Base-by-base conservation (phyloP, 805 yeast species). In the Starmerella bombi region DNA sequence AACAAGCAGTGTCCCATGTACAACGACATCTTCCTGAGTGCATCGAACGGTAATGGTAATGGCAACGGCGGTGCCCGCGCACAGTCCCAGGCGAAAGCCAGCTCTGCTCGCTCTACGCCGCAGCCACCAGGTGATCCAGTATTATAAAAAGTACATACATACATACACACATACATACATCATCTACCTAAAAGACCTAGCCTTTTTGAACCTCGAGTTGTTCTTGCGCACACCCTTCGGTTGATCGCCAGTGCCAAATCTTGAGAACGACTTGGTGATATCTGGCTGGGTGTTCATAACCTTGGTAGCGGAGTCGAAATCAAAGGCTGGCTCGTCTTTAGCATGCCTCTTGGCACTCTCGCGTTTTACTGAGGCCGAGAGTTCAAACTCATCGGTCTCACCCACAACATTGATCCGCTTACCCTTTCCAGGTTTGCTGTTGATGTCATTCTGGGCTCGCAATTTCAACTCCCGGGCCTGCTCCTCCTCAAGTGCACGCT, bases 1-100 rank as follows among this genome's bases (percentile, higher is more conserved):
- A 85, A 84, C 58, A 80, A 79, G 54, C 65, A 88, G 2, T 88
- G 98, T 63, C 98, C 97, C 14, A 69, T 85, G 71, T 88, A 81
- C 57, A 74, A 72, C 46, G 75, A 72, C 43, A 52, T 55, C 32
- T 56, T 54, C 42, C 50, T 58, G 39, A 40, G 42, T 23, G 50
- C 50, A 7, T 44, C 49, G 43, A 49, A n/a, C 25, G 18, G 25
- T 23, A n/a, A n/a, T n/a, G n/a, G n/a, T n/a, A n/a, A n/a, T n/a
- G n/a, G n/a, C n/a, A n/a, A n/a, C n/a, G n/a, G n/a, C n/a, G n/a
- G n/a, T n/a, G n/a, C n/a, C n/a, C n/a, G n/a, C n/a, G n/a, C n/a
- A n/a, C n/a, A n/a, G n/a, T n/a, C n/a, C n/a, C n/a, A n/a, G 8
- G 41, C 49, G 44, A 49, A 14, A 6, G 21, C 14, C 17, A 29